Evolutionary conservation across 2,329 filamentous ascomycete species (phyloP).

Genomic region (Xylaria sp.): DNA sequence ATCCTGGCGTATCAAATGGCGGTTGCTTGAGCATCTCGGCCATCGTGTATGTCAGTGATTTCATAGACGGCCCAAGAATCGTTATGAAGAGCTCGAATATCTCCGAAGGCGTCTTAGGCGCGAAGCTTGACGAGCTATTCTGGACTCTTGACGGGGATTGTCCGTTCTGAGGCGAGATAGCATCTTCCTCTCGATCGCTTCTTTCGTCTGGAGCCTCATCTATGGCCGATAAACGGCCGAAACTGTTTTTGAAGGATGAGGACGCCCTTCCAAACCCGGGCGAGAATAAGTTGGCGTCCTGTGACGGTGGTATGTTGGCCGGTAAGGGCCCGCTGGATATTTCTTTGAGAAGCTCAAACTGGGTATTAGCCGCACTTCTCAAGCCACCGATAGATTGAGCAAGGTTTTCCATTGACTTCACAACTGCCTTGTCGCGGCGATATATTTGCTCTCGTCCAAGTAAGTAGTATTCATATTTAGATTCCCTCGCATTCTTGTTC

Average conservation of each 20-base stretch:
- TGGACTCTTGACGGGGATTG: conserved; percentile 28
- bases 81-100: conserved; percentile 93
- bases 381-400: conserved; percentile 91
- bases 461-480: conserved; percentile 89
- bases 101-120: conserved; percentile 73
- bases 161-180: conserved; percentile 33
- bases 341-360: conserved; percentile 85
- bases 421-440: conserved; percentile 79
- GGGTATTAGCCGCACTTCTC: conserved; percentile 87
- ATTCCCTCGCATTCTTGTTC: conserved; percentile 81
- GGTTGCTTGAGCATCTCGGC: conserved; percentile 89
- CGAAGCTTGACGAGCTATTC: conserved; percentile 46
- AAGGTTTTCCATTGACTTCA: conserved; percentile 85
- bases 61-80: conserved; percentile 92
- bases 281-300: conserved; percentile 49
- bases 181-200: conserved; percentile 59
- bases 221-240: conserved; percentile 67
- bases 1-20: conserved; percentile 78
- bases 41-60: conserved; percentile 91
- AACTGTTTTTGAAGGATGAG: conserved; percentile 52
- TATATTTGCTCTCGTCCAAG: conserved; percentile 84
- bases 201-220: conserved; percentile 70
- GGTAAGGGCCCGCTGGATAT: conserved; percentile 50
- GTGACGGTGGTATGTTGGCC: conserved; percentile 48
- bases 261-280: conserved; percentile 44